Conservation (phyloP, 2,329 filamentous ascomycete species). For the Diaporthe caulivora region DNA sequence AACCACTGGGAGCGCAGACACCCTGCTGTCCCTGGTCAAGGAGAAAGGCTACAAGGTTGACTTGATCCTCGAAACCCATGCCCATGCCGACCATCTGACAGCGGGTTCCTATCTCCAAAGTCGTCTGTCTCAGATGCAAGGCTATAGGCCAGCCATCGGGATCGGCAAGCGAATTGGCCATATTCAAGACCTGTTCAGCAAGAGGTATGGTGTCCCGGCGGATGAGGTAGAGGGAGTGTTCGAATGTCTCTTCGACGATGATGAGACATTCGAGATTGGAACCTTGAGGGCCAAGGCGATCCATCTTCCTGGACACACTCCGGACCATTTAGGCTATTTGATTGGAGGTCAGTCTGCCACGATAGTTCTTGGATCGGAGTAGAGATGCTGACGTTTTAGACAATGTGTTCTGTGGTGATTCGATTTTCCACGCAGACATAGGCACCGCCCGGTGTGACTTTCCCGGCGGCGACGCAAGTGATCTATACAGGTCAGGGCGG, state of each 20-base stretch:
- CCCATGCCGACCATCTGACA: conserved; percentile 71
- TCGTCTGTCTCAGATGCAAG: conserved; percentile 52
- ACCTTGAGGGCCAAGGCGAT: conserved; percentile 58
- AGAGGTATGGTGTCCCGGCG: conserved; percentile 58
- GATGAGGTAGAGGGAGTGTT: conserved; percentile 62
- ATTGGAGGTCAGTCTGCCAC: conserved; percentile 57
- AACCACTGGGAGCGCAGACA: conserved; percentile 65
- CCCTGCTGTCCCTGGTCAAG: conserved; percentile 57
- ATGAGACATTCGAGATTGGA: conserved; percentile 66
- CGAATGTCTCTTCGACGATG: conserved; percentile 65
- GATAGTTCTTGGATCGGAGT: neutral
- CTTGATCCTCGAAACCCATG: conserved; percentile 72
- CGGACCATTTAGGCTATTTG: conserved; percentile 70
- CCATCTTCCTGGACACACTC: conserved; percentile 71
- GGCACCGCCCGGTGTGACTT: conserved; percentile 68
- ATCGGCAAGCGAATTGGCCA: conserved; percentile 66
- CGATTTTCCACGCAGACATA: conserved; percentile 64
- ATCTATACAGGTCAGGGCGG: conserved; percentile 58
- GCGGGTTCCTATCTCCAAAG: conserved; percentile 69
- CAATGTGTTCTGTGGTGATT: conserved; percentile 66
- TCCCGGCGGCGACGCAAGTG: conserved; percentile 60
- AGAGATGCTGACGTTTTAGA: conserved; percentile 42
- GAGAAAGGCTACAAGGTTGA: conserved; percentile 61
- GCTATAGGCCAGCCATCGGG: conserved; percentile 57
- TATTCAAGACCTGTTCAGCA: conserved; percentile 64